phyloP scores from a whole-genome alignment of 768 basidiomycete genomes.

The Mycena vitilis region DNA sequence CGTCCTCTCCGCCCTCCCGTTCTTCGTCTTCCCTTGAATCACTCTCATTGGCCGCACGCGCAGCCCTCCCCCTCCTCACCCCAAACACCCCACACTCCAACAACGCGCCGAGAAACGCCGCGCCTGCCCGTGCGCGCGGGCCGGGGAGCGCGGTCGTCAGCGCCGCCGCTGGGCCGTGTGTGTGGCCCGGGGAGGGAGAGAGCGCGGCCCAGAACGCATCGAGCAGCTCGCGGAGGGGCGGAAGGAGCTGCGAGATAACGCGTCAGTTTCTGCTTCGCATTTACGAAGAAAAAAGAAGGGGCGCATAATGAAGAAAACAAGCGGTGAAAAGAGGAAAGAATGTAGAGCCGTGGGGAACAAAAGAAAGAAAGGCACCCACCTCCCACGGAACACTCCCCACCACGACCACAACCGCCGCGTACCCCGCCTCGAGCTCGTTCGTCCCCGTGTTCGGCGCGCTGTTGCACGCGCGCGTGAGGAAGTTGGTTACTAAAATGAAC shows the following conservation, averaged over 20 bases:
- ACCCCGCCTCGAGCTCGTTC: conserved; percentile 75
- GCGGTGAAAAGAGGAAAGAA: no score
- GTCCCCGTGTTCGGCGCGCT: conserved; percentile 52
- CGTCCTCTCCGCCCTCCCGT: neutral
- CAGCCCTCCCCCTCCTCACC: conserved; percentile 12
- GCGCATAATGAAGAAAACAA: no score
- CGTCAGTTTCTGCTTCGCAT: no score
- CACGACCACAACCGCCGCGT: conserved; percentile 84
- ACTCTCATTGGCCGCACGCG: neutral
- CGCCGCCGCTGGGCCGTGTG: conserved; percentile 8
- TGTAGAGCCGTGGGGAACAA: no score
- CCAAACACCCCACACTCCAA: conserved; percentile 35
- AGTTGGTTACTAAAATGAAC: conserved; percentile 47
- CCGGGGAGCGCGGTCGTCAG: conserved; percentile 32
- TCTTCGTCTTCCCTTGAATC: neutral
- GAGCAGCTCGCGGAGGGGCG: conserved; percentile 51
- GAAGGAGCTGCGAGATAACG: conserved; percentile 45
- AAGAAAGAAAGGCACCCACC: conserved; percentile 8
- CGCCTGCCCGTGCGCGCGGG: conserved; percentile 32
- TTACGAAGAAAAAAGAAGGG: no score
- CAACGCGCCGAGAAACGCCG: conserved; percentile 32
- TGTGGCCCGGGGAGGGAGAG: neutral
- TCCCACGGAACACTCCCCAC: conserved; percentile 80
- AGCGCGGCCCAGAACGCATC: conserved; percentile 86
- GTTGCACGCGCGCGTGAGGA: conserved; percentile 78